These are phyloP conservation scores for Verticillium nonalfalfae DNA, from an alignment of 2,329 filamentous ascomycete species.

Conservation along the genomic window DNA sequence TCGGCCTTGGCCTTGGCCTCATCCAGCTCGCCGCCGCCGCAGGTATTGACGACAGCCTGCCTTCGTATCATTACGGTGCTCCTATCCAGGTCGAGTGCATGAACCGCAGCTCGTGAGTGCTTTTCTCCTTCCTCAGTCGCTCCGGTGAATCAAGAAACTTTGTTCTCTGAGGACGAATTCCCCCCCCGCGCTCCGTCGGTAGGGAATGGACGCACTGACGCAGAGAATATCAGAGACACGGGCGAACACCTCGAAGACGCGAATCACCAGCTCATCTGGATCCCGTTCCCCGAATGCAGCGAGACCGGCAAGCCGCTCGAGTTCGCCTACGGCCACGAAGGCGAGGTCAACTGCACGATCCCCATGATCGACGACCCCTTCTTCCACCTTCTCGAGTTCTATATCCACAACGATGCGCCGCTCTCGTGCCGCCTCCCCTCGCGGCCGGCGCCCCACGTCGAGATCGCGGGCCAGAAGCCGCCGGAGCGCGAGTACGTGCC, in stretches of 20 bases:
- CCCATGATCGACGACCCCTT: slow-evolving; percentile 70
- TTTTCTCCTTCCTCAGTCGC: not conserved
- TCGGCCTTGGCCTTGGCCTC: slow-evolving; percentile 4
- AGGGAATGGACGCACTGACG: not conserved
- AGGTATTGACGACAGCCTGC: slow-evolving; percentile 36
- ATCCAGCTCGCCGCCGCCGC: slow-evolving; percentile 16
- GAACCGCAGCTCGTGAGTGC: slow-evolving; percentile 64
- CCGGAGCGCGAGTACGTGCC: slow-evolving; percentile 64
- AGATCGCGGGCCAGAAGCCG: slow-evolving; percentile 45
- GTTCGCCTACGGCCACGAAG: slow-evolving; percentile 77
- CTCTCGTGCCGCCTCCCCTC: slow-evolving; percentile 85
- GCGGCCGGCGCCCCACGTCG: slow-evolving; percentile 55
- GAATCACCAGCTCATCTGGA: slow-evolving; percentile 74
- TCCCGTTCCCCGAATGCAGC: slow-evolving; percentile 84
- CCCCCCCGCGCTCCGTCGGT: too few relatives aligned
- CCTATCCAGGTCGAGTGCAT: slow-evolving; percentile 66
- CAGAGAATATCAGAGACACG: slow-evolving; percentile 56
- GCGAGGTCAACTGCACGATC: slow-evolving; percentile 79
- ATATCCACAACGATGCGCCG: slow-evolving; percentile 93
- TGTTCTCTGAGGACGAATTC: too few relatives aligned
- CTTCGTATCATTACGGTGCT: slow-evolving; percentile 61
- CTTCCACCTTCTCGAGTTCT: slow-evolving; percentile 92
- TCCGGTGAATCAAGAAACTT: too few relatives aligned
- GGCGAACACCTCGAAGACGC: slow-evolving; percentile 75
- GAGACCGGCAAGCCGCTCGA: slow-evolving; percentile 79